Conservation (phyloP, 169 alveolate species). For the Cryptosporidium parvum region DNA sequence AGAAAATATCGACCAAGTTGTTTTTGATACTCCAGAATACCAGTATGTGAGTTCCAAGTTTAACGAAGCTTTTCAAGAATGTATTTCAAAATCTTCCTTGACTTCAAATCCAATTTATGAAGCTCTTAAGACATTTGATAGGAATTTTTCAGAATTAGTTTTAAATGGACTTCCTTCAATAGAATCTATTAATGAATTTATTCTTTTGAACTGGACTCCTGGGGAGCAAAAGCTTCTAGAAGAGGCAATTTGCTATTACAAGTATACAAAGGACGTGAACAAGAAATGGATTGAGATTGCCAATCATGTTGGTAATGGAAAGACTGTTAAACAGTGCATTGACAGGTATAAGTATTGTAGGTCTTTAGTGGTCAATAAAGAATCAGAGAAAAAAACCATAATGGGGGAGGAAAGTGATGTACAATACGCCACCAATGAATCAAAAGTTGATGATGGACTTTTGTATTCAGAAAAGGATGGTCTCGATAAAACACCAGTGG, state of each 20-base stretch:
- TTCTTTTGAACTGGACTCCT: constrained; percentile 36
- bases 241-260: constrained; percentile 68
- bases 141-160: constrained; percentile 1
- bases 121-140: constrained; percentile 45
- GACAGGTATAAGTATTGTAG: constrained; percentile 62
- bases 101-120: constrained; percentile 50
- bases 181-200: constrained; percentile 2
- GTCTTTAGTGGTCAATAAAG: constrained; percentile 19
- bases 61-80: constrained; percentile 2
- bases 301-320: constrained; percentile 69
- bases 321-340: constrained; percentile 58
- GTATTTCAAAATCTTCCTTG: neutral
- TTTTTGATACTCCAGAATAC: constrained; percentile 36
- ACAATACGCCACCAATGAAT: neutral
- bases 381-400: neutral
- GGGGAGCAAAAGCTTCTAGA: constrained; percentile 55
- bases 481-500: too few species aligned
- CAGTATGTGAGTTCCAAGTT: neutral
- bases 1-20: constrained; percentile 15
- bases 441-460: neutral
- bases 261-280: constrained; percentile 57
- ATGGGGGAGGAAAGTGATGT: neutral
- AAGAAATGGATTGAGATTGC: constrained; percentile 70
- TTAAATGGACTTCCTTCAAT: constrained; percentile 11
- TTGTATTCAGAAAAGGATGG: neutral